A percentile compares a stretch with the other conserved stretches of the same genome.
These are phyloP conservation scores for Stagonosporopsis tanaceti DNA, from an alignment of 2,329 filamentous ascomycete species.

Conservation along the genomic window DNA sequence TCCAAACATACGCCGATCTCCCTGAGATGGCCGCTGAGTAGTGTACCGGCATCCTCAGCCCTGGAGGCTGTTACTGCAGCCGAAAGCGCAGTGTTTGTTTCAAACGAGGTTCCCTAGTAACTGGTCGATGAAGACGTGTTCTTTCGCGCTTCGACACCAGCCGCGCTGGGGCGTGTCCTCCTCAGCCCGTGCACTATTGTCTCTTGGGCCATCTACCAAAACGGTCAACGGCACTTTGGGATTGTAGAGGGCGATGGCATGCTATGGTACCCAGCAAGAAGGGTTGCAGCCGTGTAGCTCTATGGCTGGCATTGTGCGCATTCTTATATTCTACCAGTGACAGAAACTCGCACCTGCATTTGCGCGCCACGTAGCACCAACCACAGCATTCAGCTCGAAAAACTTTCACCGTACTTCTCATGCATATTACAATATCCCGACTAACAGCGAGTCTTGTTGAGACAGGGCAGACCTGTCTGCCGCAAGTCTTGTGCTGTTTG, in stretches of 20 bases:
- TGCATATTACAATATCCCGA: constrained; percentile 3
- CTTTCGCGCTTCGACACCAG: constrained; percentile 18
- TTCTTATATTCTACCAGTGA: constrained; percentile 24
- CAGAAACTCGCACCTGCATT: constrained; percentile 20
- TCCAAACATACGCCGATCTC: constrained; percentile 4
- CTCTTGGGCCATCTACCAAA: constrained; percentile 13
- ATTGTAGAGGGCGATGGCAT: constrained; percentile 13
- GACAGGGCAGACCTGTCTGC: neutral
- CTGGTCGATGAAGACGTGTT: constrained; percentile 13
- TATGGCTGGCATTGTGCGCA: constrained; percentile 20
- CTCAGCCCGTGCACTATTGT: constrained; percentile 12
- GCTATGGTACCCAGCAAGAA: constrained; percentile 14
- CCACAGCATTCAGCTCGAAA: constrained; percentile 6
- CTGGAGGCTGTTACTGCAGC: constrained; percentile 4
- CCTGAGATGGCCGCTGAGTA: constrained; percentile 3
- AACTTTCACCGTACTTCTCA: constrained; percentile 13
- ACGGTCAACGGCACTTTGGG: constrained; percentile 13
- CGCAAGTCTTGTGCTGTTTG: constrained; percentile 1
- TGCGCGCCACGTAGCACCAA: constrained; percentile 23
- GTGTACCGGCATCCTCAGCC: constrained; percentile 4
- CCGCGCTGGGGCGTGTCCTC: constrained; percentile 5
- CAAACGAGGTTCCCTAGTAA: neutral
- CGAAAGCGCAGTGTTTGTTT: constrained; percentile 4
- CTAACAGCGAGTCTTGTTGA: constrained; percentile 10
- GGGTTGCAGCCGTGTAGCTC: constrained; percentile 21